Conservation (phyloP, 495 filamentous ascomycete genomes). For the Hypoxylon intermedium region DNA sequence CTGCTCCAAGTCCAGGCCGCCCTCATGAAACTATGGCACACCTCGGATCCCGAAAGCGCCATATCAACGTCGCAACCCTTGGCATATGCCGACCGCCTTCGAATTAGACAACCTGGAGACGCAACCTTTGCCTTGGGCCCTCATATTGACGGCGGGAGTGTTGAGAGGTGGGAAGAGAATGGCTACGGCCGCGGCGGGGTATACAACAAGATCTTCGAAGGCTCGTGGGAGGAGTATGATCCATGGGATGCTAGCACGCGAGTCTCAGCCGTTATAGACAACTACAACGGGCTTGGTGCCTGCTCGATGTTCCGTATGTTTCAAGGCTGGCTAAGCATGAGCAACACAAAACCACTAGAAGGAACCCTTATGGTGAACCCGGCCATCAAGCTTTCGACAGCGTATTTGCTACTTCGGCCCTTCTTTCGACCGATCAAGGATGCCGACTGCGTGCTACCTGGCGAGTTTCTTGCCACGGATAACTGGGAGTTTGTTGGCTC, state of each 20-base stretch:
- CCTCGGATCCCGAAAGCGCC: conserved; percentile 60
- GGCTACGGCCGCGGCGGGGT: conserved; percentile 75
- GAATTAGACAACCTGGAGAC: conserved; percentile 80
- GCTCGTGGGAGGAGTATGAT: conserved; percentile 82
- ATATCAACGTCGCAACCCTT: conserved; percentile 69
- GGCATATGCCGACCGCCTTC: conserved; percentile 80
- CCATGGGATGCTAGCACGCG: conserved; percentile 78
- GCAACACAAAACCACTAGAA: conserved; percentile 70
- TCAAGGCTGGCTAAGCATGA: conserved; percentile 89
- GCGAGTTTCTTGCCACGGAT: conserved; percentile 43
- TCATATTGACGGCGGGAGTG: conserved; percentile 82
- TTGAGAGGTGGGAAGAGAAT: conserved; percentile 84
- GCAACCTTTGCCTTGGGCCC: conserved; percentile 82
- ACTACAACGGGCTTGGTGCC: conserved; percentile 82
- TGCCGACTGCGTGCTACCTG: conserved; percentile 17
- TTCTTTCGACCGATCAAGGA: conserved; percentile 69
- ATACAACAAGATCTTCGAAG: conserved; percentile 75
- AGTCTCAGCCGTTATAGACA: conserved; percentile 70
- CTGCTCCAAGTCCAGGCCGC: conserved; percentile 72
- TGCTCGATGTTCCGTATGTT: conserved; percentile 88
- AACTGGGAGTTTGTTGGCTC: conserved; percentile 62
- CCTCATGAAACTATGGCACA: conserved; percentile 79
- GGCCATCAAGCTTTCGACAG: conserved; percentile 72
- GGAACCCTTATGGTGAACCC: conserved; percentile 88
- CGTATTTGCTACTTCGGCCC: conserved; percentile 83